Conservation (phyloP, 352 stramenopile genomes). For the Pythium phragmiticola region DNA sequence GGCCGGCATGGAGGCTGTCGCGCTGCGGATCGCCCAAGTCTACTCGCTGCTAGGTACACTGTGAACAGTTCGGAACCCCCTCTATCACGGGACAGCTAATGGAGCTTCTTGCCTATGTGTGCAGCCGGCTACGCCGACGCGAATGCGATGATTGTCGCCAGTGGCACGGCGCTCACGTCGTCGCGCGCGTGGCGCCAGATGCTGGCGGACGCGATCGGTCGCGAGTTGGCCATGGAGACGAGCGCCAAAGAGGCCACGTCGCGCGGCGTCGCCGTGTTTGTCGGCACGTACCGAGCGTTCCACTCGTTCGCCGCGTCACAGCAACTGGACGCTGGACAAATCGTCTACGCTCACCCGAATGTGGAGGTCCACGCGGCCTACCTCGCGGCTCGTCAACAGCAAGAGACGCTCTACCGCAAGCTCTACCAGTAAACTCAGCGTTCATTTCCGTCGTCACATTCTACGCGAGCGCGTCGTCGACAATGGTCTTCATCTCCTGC, state of each 20-base stretch:
- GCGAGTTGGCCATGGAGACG: slow-evolving; percentile 67
- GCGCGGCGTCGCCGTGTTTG: slow-evolving; percentile 73
- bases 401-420: slow-evolving; percentile 75
- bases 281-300: slow-evolving; percentile 60
- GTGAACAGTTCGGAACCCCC: too few relatives aligned
- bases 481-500: slow-evolving; percentile 92
- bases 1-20: slow-evolving; percentile 89
- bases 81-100: neutral
- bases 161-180: slow-evolving; percentile 72
- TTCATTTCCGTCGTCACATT: too few relatives aligned
- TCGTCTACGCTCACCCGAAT: slow-evolving; percentile 44
- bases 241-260: slow-evolving; percentile 77
- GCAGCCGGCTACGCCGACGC: slow-evolving; percentile 37
- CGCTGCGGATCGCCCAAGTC: slow-evolving; percentile 84
- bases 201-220: slow-evolving; percentile 76
- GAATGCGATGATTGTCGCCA: slow-evolving; percentile 67
- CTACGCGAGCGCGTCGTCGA: slow-evolving; percentile 80
- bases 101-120: neutral
- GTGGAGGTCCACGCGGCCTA: slow-evolving; percentile 56
- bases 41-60: slow-evolving; percentile 76
- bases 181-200: slow-evolving; percentile 89
- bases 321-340: slow-evolving; percentile 27
- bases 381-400: slow-evolving; percentile 56
- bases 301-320: slow-evolving; percentile 47
- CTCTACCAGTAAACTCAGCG: slow-evolving; percentile 35